Base-by-base conservation (phyloP, 192 early-diverging fungal species). In the Dissophora globulifera region DNA sequence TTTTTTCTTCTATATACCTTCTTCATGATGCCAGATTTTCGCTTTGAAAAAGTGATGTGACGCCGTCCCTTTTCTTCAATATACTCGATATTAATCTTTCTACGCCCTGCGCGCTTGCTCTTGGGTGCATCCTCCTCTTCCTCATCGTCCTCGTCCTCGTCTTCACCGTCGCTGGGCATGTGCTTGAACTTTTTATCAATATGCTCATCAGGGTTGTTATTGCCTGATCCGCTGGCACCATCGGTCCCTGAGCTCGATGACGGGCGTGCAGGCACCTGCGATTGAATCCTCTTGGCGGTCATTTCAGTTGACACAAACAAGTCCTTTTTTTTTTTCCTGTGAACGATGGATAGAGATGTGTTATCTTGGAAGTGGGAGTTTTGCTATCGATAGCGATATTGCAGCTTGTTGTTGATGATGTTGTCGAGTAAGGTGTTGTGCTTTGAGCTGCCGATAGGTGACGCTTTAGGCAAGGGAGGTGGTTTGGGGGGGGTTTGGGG, bases 21-120 rank as follows among this genome's bases (percentile, higher is more conserved):
- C 82, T 98, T 98, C 96, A 98, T 96, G 67, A 98, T 95, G 45
- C 96, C 96, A 15, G 94, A 92, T 78, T 96, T 96, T 69, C 96
- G 88, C 78, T 98, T 98, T 70, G 88, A 90, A 64, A 98, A 97
- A 3, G 96, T 96, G 64, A 96, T 96, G 76, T 95, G 94, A 48
- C 96, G 89, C 62, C 94, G 82, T 55, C 87, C 90, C 82, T 96
- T 96, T 78, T 96, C 96, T 48, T 94, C 91, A 48, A 98, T 98
- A 62, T 93, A 96, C 69, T 95, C 93, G 74, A 98, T 98, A 79
- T 95, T 95, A 80, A 98, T 96, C 81, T 96, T 96, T 78, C 96
- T 87, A 49, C 96, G 86, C 4, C 94, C 94, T 30, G 89, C 81
- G 4, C 91, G 87, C 79, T 92, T 92, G 30, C 69, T 71, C 53